Evolutionary conservation across 108 stramenopile genomes (phyloP).

Genomic region (Fragilariopsis cylindrus): DNA sequence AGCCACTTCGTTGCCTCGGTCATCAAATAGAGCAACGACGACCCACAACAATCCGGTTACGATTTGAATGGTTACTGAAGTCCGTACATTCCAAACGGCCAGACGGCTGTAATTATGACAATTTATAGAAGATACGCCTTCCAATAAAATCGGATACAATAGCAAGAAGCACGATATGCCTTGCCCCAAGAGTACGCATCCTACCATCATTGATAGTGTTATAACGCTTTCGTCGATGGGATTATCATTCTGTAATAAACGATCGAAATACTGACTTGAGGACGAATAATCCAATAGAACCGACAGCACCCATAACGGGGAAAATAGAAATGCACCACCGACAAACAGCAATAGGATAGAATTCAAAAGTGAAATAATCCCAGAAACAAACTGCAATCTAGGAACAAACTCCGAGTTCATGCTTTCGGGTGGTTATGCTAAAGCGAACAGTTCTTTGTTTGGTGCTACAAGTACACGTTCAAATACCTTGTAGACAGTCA

Average conservation of each 20-base stretch:
- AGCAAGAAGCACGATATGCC: slow-evolving; percentile 4
- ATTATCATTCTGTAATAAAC: background rate
- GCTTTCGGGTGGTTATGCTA: too few species aligned
- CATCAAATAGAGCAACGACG: slow-evolving; percentile 24
- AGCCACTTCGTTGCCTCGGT: background rate
- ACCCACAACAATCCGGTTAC: slow-evolving; percentile 32
- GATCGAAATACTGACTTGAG: background rate
- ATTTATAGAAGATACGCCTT: background rate
- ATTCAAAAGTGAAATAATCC: background rate
- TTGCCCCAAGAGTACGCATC: slow-evolving; percentile 16
- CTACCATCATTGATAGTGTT: slow-evolving; percentile 4
- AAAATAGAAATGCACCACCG: background rate
- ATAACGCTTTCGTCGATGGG: background rate
- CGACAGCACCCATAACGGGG: background rate
- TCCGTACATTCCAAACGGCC: slow-evolving; percentile 12
- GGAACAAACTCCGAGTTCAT: background rate
- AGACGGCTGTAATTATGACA: background rate
- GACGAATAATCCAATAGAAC: background rate
- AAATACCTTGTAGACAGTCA: too few species aligned
- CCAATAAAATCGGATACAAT: slow-evolving; percentile 11
- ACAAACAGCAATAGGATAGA: background rate
- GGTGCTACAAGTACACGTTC: too few species aligned
- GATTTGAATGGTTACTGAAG: slow-evolving; percentile 19
- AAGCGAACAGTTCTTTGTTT: too few species aligned
- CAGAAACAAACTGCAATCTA: background rate